Conservation (phyloP, 2,329 filamentous ascomycete species). For the Fusarium humuli region DNA sequence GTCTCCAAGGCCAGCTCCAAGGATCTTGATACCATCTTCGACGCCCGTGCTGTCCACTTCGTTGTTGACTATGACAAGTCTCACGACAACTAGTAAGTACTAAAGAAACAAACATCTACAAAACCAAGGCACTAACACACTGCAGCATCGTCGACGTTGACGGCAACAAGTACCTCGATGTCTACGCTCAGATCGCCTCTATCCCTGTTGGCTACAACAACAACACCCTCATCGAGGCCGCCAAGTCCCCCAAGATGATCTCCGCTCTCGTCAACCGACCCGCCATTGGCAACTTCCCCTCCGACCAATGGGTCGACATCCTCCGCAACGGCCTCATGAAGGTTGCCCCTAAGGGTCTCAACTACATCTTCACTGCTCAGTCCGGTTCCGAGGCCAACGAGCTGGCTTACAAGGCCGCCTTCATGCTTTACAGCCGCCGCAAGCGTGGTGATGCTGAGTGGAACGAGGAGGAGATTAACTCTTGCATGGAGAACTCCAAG, state of each 20-base stretch:
- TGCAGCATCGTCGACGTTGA: constrained; percentile 60
- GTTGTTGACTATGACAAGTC: constrained; percentile 65
- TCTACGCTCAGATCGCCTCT: constrained; percentile 84
- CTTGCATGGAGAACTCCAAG: constrained; percentile 76
- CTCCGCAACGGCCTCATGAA: constrained; percentile 77
- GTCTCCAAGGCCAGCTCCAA: constrained; percentile 54
- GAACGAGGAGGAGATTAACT: constrained; percentile 73
- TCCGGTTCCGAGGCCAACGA: constrained; percentile 87
- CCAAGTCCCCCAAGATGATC: constrained; percentile 77
- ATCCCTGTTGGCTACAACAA: constrained; percentile 90
- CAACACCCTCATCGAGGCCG: constrained; percentile 72
- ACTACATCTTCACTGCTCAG: constrained; percentile 85
- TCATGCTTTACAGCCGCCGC: constrained; percentile 81
- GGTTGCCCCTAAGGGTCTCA: constrained; percentile 78
- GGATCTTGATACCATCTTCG: constrained; percentile 62
- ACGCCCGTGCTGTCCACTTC: constrained; percentile 64
- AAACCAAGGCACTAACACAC: constrained; percentile 7
- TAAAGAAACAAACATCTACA: no score
- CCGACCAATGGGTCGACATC: constrained; percentile 78
- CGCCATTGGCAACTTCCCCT: constrained; percentile 83
- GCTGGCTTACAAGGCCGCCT: constrained; percentile 86
- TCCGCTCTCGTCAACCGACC: constrained; percentile 81
- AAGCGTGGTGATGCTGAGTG: constrained; percentile 80
- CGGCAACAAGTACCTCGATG: constrained; percentile 62
- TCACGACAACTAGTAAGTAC: constrained; percentile 60